Evolutionary conservation across 495 filamentous ascomycete genomes (phyloP).

Genomic region (Choiromyces venosus): DNA sequence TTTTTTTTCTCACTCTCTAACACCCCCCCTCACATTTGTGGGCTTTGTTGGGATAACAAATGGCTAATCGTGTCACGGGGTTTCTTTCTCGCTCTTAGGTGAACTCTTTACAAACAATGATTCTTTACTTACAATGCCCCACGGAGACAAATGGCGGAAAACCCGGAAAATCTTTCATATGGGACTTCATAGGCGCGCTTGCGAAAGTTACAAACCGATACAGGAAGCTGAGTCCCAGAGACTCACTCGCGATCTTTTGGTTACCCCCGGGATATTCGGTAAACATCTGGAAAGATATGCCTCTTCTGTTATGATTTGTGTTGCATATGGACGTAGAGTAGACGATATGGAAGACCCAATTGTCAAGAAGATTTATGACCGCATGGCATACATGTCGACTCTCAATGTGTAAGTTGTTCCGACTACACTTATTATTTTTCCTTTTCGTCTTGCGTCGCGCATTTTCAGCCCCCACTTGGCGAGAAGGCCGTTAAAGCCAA

Average conservation of each 20-base stretch:
- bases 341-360: slow-evolving; percentile 51
- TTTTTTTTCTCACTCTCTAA: slow-evolving; percentile 47
- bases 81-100: slow-evolving; percentile 14
- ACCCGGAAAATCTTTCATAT: slow-evolving; percentile 43
- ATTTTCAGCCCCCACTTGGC: background rate
- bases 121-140: slow-evolving; percentile 47
- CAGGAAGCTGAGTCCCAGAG: slow-evolving; percentile 50
- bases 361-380: slow-evolving; percentile 52
- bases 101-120: slow-evolving; percentile 41
- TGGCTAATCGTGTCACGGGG: slow-evolving; percentile 11
- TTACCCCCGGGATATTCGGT: slow-evolving; percentile 51
- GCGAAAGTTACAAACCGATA: slow-evolving; percentile 43
- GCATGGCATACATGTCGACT: slow-evolving; percentile 56
- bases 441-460: background rate
- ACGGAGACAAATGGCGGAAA: slow-evolving; percentile 47
- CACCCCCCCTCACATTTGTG: slow-evolving; percentile 48
- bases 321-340: slow-evolving; percentile 59
- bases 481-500: slow-evolving; percentile 10
- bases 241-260: slow-evolving; percentile 51
- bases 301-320: slow-evolving; percentile 59
- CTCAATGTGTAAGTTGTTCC: slow-evolving; percentile 49
- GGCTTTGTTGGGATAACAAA: slow-evolving; percentile 43
- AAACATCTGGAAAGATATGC: slow-evolving; percentile 62
- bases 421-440: background rate
- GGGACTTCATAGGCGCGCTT: slow-evolving; percentile 23